Evolutionary conservation across 768 basidiomycete species (phyloP).

Genomic region (Saitozyma sp.): DNA sequence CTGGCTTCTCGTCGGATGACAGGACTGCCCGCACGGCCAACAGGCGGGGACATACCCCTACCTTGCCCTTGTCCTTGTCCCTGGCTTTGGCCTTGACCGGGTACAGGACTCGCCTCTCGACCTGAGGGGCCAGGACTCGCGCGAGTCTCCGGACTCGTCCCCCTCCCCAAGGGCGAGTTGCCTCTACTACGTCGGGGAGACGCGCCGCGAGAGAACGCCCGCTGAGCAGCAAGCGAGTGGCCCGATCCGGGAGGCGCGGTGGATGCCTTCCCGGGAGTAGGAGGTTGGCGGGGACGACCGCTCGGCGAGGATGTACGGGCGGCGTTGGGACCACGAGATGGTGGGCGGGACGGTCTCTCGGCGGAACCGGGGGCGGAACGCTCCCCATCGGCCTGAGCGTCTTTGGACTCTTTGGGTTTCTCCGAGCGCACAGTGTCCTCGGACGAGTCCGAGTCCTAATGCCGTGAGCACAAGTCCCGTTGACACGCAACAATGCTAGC

Average conservation of each 20-base stretch:
- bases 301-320: constrained; percentile 30
- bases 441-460: constrained; percentile 14
- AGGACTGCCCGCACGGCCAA: too few relatives aligned
- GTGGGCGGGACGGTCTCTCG: constrained; percentile 20
- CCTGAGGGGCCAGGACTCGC: constrained; percentile 1
- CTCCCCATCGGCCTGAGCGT: constrained; percentile 4
- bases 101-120: not conserved
- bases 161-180: constrained; percentile 20
- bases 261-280: constrained; percentile 26
- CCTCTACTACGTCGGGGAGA: constrained; percentile 26
- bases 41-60: too few relatives aligned
- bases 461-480: not conserved
- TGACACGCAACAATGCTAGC: not conserved
- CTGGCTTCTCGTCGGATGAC: too few relatives aligned
- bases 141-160: constrained; percentile 19
- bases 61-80: too few relatives aligned
- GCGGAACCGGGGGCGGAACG: constrained; percentile 9
- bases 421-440: constrained; percentile 8
- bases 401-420: constrained; percentile 18
- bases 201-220: constrained; percentile 32
- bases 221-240: constrained; percentile 33
- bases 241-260: constrained; percentile 45
- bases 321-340: constrained; percentile 24
- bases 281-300: constrained; percentile 16
- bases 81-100: too few relatives aligned